Conservation (phyloP, 805 yeast genomes). For the Sugiyamaella qingdaonensis region DNA sequence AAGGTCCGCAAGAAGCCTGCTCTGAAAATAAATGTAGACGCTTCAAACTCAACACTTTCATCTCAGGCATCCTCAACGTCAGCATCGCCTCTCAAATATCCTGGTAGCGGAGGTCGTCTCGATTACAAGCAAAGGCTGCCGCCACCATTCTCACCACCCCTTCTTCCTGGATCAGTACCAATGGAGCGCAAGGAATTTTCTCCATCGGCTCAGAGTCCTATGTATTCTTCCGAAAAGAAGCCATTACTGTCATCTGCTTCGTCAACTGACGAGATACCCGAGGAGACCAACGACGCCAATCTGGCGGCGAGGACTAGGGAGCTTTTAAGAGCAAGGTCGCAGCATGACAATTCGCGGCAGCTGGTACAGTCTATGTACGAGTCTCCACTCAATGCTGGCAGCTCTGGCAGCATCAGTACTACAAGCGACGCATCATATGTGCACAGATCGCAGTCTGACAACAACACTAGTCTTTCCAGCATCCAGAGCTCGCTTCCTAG, state of each 20-base stretch:
- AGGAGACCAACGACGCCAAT: neutral
- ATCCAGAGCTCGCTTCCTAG: neutral
- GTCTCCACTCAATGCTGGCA: neutral
- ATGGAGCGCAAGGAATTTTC: neutral
- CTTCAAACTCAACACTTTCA: neutral
- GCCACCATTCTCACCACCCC: neutral
- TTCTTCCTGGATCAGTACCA: neutral
- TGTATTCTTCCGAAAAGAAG: neutral
- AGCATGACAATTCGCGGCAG: neutral
- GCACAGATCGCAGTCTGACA: constrained; percentile 5
- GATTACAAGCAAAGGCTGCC: neutral
- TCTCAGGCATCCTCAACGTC: neutral
- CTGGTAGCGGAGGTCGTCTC: neutral
- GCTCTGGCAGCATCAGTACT: neutral
- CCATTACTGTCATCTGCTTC: neutral
- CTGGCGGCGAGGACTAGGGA: neutral
- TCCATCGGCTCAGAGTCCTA: neutral
- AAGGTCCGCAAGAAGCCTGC: neutral
- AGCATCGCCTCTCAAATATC: neutral
- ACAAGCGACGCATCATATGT: neutral
- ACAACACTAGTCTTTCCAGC: neutral
- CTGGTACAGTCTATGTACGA: neutral
- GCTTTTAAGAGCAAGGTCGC: neutral
- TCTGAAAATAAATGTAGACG: neutral
- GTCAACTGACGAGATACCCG: neutral